Evolutionary conservation across 495 filamentous ascomycete genomes (phyloP).

Genomic region (Penicillium dipodomyicola): DNA sequence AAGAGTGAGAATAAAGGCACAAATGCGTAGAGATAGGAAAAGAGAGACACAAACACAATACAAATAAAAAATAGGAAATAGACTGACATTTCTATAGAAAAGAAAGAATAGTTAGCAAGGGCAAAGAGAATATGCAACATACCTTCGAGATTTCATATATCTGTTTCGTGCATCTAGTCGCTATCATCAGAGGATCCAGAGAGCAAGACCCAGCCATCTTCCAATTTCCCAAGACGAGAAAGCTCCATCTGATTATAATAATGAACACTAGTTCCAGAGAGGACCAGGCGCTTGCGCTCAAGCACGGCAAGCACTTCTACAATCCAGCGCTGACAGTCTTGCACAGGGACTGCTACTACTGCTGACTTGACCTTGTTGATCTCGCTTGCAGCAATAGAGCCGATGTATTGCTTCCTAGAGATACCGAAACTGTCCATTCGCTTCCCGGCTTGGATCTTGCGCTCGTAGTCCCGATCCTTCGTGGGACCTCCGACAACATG

Average conservation of each 20-base stretch:
- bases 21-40: too few species aligned
- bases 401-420: neutral
- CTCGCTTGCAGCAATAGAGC: neutral
- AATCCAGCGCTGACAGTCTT: neutral
- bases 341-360: neutral
- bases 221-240: neutral
- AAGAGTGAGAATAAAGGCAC: too few species aligned
- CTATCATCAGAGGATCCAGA: neutral
- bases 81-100: neutral
- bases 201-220: neutral
- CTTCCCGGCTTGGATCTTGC: slow-evolving; percentile 1
- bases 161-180: neutral
- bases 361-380: neutral
- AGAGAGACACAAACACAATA: too few species aligned
- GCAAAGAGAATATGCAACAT: neutral
- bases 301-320: neutral
- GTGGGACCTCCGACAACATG: slow-evolving; percentile 5
- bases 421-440: slow-evolving; percentile 3
- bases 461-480: neutral
- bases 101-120: neutral
- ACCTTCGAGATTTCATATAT: neutral
- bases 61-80: neutral
- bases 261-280: neutral
- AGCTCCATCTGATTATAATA: neutral
- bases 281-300: neutral